Evolutionary conservation across 140 eudicot species (phyloP).

Genomic region (Erigeron philadelphicus): DNA sequence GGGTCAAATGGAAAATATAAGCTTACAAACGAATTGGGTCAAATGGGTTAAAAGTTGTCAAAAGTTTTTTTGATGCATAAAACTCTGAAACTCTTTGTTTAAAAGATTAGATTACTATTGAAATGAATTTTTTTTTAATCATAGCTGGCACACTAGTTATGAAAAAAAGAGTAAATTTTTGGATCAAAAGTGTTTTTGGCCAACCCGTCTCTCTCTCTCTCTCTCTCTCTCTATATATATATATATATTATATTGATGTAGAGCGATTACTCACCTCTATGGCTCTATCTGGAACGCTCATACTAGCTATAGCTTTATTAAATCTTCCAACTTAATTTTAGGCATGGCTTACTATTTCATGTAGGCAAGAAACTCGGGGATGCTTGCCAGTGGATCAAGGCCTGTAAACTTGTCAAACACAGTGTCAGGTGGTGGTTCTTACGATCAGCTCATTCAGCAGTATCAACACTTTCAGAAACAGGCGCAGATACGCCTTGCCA

Average conservation of each 20-base stretch:
- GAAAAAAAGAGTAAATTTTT: not conserved
- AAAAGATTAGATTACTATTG: not conserved
- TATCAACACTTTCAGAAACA: conserved; percentile 77
- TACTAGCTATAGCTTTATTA: not conserved
- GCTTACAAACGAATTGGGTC: not conserved
- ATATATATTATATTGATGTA: too few relatives aligned
- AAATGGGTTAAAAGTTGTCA: conserved; percentile 2
- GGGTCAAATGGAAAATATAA: not conserved
- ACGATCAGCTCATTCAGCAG: conserved; percentile 70
- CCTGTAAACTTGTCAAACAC: conserved; percentile 43
- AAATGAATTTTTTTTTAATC: not conserved
- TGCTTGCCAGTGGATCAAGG: conserved; percentile 48
- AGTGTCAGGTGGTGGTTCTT: conserved; percentile 51
- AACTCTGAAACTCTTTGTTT: not conserved
- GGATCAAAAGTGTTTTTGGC: not conserved
- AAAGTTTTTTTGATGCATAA: conserved; percentile 8
- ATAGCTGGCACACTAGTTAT: not conserved
- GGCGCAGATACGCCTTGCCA: conserved; percentile 55
- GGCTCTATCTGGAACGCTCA: not conserved
- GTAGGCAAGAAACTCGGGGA: conserved; percentile 49
- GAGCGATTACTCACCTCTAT: not conserved
- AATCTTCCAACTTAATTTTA: not conserved
- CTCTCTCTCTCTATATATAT: not conserved
- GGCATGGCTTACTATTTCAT: conserved; percentile 16
- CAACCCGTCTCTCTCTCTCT: not conserved